Base-by-base conservation (phyloP, 1,284 basidiomycete genomes). In the Schizophyllum commune region DNA sequence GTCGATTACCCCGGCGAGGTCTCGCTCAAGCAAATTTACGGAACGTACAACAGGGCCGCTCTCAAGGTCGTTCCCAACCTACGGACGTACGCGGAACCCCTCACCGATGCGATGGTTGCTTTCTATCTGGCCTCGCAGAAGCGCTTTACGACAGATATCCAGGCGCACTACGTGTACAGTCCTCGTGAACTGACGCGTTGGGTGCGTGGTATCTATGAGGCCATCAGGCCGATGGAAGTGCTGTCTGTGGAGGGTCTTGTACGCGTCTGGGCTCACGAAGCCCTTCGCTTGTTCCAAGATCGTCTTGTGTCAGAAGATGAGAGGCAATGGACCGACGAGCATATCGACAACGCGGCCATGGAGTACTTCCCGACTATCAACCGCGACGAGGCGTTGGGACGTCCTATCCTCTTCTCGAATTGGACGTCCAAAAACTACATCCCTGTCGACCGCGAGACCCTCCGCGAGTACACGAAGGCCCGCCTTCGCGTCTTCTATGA, bases 351-450 rank as follows among this genome's bases (percentile, higher is more conserved):
- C n/a, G 86, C 85, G 17, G 96, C 96, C 0, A 79, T 88, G 76
- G 80, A 86, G 62, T 87, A 96, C 72, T 99, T 99, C 87, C 96
- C 96, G 0, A 95, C 90, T 5, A 89, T 98, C 72, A 89, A 92
- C 70, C 81, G 83, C 33, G 85, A 87, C 19, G 92, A 96, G 70
- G 91, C 93, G 1, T 82, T 99, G 32, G 75, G 70, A 22, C 85
- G 97, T 20, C 97, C 98, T 0, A 96, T 99, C 66, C 79, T 99
- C 39, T 99, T 96, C 81, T 97, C 95, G 4, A 98, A 99, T 73
- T 99, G 97, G 97, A 97, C 96, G 0, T 96, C 96, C n/a, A 94
- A 96, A 75, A 81, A 98, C 72, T 98, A 98, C 73, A 87, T 97
- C 61, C 88, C 95, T 2, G 96, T 99, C 56, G 94, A 97, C 65